phyloP scores from a whole-genome alignment of 192 early-diverging fungal genomes.

The Umbelopsis sp. region DNA sequence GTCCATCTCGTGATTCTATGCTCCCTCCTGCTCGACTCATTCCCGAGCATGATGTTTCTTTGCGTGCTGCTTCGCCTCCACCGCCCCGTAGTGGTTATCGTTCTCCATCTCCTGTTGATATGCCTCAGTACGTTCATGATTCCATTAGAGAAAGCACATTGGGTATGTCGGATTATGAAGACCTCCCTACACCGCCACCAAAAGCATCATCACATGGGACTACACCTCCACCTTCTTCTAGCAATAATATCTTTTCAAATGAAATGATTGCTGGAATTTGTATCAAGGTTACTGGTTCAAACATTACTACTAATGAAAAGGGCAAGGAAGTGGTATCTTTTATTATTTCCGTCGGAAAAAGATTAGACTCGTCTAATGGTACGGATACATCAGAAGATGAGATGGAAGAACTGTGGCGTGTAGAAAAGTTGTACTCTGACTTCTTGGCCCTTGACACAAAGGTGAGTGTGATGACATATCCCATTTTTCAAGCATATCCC shows the following conservation, averaged over 20 bases:
- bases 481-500: neutral
- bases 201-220: neutral
- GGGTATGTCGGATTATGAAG: constrained; percentile 8
- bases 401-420: constrained; percentile 72
- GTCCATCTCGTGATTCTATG: constrained; percentile 23
- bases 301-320: constrained; percentile 74
- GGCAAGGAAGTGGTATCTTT: constrained; percentile 75
- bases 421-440: constrained; percentile 89
- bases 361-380: neutral
- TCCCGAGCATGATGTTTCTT: constrained; percentile 20
- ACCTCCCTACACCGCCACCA: constrained; percentile 2
- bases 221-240: neutral
- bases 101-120: neutral
- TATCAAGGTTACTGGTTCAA: constrained; percentile 49
- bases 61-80: constrained; percentile 19
- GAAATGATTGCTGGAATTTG: constrained; percentile 17
- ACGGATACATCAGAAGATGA: neutral
- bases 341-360: constrained; percentile 47
- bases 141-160: constrained; percentile 14
- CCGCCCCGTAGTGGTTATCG: neutral
- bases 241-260: neutral
- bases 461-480: constrained; percentile 61
- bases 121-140: neutral
- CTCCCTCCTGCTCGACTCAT: constrained; percentile 18
- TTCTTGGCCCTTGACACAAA: constrained; percentile 80